Evolutionary conservation across 148 eudicot species (phyloP).

Genomic region (Rhododendron ovatum): DNA sequence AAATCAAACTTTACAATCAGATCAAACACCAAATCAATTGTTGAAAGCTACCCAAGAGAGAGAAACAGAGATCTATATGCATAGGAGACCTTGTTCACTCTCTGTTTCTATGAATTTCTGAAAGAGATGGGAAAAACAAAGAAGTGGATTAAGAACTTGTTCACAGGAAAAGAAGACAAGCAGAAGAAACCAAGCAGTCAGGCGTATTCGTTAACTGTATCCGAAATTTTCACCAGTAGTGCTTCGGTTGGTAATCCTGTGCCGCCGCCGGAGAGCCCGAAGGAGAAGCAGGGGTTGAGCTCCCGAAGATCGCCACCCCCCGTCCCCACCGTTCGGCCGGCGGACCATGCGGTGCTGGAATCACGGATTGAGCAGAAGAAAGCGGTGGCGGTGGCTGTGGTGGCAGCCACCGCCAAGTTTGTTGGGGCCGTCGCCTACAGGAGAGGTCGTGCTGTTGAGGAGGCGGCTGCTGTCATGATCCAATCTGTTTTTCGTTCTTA

Average conservation of each 20-base stretch:
- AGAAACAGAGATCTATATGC: neutral
- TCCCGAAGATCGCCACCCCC: constrained; percentile 45
- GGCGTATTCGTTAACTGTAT: neutral
- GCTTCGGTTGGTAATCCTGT: neutral
- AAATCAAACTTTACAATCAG: neutral
- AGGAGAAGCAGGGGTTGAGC: constrained; percentile 72
- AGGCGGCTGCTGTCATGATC: constrained; percentile 63
- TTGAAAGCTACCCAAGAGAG: neutral
- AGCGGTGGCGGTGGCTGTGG: constrained; percentile 33
- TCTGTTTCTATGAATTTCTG: neutral
- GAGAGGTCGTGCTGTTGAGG: constrained; percentile 29
- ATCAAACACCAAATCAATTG: neutral
- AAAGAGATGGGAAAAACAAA: constrained; percentile 63
- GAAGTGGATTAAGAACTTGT: constrained; percentile 59
- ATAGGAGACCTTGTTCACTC: neutral
- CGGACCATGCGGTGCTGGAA: constrained; percentile 1
- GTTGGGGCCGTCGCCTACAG: constrained; percentile 15
- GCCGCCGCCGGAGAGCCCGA: constrained; percentile 35
- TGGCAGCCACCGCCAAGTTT: constrained; percentile 24
- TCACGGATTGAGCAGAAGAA: constrained; percentile 30
- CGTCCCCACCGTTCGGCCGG: constrained; percentile 9
- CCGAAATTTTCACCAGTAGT: neutral
- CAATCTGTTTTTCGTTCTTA: constrained; percentile 69
- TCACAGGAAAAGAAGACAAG: constrained; percentile 49
- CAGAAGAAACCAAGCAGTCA: neutral